Base-by-base conservation (phyloP, 768 basidiomycete genomes). In the Hebeloma cylindrosporum region DNA sequence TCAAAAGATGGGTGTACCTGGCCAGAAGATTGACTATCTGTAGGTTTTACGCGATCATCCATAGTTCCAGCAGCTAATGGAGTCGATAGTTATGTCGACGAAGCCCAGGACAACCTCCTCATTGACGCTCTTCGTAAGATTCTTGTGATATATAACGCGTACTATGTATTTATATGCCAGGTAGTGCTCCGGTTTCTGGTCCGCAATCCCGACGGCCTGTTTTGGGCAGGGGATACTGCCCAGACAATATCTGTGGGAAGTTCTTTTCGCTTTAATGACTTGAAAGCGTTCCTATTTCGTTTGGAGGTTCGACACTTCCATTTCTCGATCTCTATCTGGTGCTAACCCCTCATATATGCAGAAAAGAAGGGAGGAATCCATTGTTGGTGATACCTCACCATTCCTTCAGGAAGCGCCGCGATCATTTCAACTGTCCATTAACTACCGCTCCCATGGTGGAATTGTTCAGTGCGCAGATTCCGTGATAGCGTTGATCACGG, bases 151-250 rank as follows among this genome's bases (percentile, higher is more conserved):
- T 3, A 30, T 23, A 18, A 8, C 9, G 8, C 20, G 2, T 18
- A 22, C 11, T 23, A 7, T 21, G 11, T 13, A n/a, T n/a, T n/a
- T n/a, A n/a, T n/a, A n/a, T n/a, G n/a, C n/a, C n/a, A n/a, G n/a
- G n/a, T 44, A 88, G 86, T 88, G 3, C 60, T 88, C 29, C 67
- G 84, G 22, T 67, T 68, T 0, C 57, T 88, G n/a, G 87, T 83
- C 48, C 61, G 61, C 8, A 87, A 87, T 53, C 73, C 77, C 0
- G 66, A 84, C 39, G 85, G 86, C 0, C 61, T 87, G 14, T 83
- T 88, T 50, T 88, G 84, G 83, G 86, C 85, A 1, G 87, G 88
- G 0, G 87, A 89, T 56, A 88, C 87, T 0, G 85, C 87, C 0
- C 87, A 89, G 51, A 84, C 86, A 0, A 88, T 89, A 28, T 80